A percentile compares a stretch with the other conserved stretches of the same genome.
Conservation (phyloP, 306 rosid species). For the Vigna hirtella region DNA sequence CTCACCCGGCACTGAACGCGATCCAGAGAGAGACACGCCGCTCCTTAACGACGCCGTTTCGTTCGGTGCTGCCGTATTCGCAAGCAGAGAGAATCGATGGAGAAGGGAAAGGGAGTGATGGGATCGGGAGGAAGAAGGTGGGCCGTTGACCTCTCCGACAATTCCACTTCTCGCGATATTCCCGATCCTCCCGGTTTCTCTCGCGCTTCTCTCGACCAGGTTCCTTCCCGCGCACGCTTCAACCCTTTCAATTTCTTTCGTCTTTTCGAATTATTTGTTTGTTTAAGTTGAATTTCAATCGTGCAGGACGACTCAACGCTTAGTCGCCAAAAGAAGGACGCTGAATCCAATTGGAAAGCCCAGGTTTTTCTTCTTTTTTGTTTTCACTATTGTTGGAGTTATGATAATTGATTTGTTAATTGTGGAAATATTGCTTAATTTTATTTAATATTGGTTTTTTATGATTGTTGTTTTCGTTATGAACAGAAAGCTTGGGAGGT, state of each 20-base stretch:
- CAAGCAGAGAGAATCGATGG: slow-evolving; percentile 50
- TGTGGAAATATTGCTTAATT: neutral
- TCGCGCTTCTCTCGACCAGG: slow-evolving; percentile 89
- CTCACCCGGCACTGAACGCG: neutral
- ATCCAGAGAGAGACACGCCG: neutral
- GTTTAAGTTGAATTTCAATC: neutral
- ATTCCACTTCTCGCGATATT: slow-evolving; percentile 76
- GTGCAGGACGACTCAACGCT: slow-evolving; percentile 82
- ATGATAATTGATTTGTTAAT: neutral
- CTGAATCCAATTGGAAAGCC: slow-evolving; percentile 93
- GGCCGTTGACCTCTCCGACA: slow-evolving; percentile 86
- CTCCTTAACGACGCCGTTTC: slow-evolving; percentile 5
- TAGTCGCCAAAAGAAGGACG: slow-evolving; percentile 95
- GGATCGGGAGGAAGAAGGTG: slow-evolving; percentile 75
- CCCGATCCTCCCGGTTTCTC: slow-evolving; percentile 95
- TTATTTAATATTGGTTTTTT: neutral
- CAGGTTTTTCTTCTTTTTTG: slow-evolving; percentile 55
- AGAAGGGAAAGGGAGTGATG: slow-evolving; percentile 85
- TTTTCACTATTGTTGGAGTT: neutral
- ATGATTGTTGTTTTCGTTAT: slow-evolving; percentile 1
- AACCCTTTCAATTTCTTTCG: neutral
- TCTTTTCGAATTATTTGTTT: neutral
- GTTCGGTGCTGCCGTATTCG: neutral
- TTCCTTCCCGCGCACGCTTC: neutral
- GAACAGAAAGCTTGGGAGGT: slow-evolving; percentile 99